phyloP scores from a whole-genome alignment of 768 basidiomycete genomes.

The Lyophyllum atratum region DNA sequence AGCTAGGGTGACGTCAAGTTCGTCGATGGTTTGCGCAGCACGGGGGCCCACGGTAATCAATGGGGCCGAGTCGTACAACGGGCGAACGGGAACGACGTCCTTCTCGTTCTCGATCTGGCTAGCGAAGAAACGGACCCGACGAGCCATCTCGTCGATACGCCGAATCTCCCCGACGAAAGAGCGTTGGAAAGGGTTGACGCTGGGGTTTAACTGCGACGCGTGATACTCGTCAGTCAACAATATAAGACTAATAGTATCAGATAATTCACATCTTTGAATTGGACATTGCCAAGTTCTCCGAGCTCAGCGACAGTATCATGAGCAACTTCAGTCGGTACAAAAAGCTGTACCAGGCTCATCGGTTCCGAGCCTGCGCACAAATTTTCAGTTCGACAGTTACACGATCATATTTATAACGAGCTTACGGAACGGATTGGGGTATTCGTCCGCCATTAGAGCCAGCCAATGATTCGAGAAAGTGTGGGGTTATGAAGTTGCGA shows the following conservation, averaged over 20 bases:
- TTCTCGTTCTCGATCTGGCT: conserved; percentile 86
- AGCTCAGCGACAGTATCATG: conserved; percentile 96
- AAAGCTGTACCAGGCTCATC: conserved; percentile 98
- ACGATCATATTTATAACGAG: conserved; percentile 11
- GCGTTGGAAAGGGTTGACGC: conserved; percentile 96
- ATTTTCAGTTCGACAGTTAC: conserved; percentile 11
- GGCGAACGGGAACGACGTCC: conserved; percentile 79
- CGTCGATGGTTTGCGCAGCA: conserved; percentile 91
- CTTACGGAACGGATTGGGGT: conserved; percentile 84
- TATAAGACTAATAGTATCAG: neutral
- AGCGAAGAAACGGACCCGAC: conserved; percentile 88
- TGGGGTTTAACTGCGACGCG: conserved; percentile 77
- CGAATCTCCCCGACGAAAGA: conserved; percentile 97
- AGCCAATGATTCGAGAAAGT: conserved; percentile 13
- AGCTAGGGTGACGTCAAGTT: conserved; percentile 82
- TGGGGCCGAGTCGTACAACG: conserved; percentile 84
- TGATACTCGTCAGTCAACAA: conserved; percentile 6
- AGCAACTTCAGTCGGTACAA: conserved; percentile 95
- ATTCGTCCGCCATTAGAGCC: conserved; percentile 69
- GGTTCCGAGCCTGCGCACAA: conserved; percentile 80
- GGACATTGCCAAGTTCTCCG: conserved; percentile 92
- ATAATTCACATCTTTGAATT: conserved; percentile 88
- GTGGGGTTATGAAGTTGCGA: neutral
- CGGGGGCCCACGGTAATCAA: conserved; percentile 90
- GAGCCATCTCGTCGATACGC: conserved; percentile 93